Base-by-base conservation (phyloP, 1,139 yeast species). In the Entelexis paramagnoliae region DNA sequence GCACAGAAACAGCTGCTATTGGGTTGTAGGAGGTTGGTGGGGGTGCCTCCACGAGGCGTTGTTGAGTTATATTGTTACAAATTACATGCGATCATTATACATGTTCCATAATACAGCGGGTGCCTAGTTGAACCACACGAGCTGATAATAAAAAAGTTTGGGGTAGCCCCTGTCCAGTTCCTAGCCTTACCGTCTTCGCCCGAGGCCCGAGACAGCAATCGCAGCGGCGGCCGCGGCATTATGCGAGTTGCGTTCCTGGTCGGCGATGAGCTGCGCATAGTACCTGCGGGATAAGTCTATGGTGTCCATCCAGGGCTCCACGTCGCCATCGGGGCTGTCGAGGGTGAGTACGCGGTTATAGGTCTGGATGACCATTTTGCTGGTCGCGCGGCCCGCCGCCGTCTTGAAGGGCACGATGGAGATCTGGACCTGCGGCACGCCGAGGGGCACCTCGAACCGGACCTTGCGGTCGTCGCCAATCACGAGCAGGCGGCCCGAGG, bases 151-250 rank as follows among this genome's bases (percentile, higher is more conserved):
- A 39, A 16, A 24, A 39, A 16, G 3, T 14, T 9, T 32, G 3
- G 42, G 19, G 29, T 8, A 24, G n/a, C n/a, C n/a, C 20, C 11
- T 4, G 36, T 22, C 5, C 10, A 5, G 7, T n/a, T n/a, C n/a
- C n/a, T 32, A 14, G 13, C 17, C 19, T 20, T n/a, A 42, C 19
- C 46, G 46, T 32, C 29, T 30, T 20, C 46, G 46, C 3, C 24
- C 24, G 24, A 53, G 40, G 4, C 55, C 54, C 3, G 61, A 46
- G 4, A 60, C 63, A 2, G 63, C 63, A 10, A 53, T 41, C 3
- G 68, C 68, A 1, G 71, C 71, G 1, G 71, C 71, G 4, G 68
- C 61, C 2, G 69, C 67, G 0, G 70, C 70, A 22, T 66, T 64
- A 22, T 62, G 62, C 1, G 68, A 64, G 36, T 61, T 62, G 14